Conservation (phyloP, 2,329 filamentous ascomycete species). For the Hymenoscyphus infarciens region DNA sequence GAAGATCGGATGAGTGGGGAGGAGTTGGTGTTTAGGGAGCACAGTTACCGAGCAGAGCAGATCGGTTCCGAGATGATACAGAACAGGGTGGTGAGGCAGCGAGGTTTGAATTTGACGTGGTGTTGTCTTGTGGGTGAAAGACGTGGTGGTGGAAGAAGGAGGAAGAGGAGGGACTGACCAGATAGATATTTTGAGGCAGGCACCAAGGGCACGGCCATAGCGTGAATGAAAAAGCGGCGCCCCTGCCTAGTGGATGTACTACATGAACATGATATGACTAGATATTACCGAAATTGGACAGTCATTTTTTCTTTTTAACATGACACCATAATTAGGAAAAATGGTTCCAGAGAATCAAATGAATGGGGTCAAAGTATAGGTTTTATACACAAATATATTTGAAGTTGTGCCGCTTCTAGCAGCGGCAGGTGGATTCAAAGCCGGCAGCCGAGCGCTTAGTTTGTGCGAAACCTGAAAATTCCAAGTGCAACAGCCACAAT, state of each 20-base stretch:
- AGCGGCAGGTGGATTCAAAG: not conserved
- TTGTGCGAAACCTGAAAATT: not conserved
- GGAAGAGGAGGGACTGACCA: not conserved
- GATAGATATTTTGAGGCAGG: not conserved
- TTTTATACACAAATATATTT: no score
- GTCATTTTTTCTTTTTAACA: no score
- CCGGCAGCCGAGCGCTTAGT: not conserved
- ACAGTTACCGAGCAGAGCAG: not conserved
- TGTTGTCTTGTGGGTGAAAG: conserved; percentile 9
- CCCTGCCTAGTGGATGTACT: not conserved
- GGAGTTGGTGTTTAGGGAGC: not conserved
- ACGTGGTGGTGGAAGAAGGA: conserved; percentile 10
- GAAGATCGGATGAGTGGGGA: not conserved
- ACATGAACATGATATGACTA: not conserved
- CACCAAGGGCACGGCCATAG: not conserved
- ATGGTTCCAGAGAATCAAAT: no score
- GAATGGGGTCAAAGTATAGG: no score
- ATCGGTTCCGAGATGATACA: conserved; percentile 1
- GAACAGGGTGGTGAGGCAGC: not conserved
- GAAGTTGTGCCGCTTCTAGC: not conserved
- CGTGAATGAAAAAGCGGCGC: not conserved
- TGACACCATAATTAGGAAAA: no score
- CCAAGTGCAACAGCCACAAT: not conserved
- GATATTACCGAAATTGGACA: no score
- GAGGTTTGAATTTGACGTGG: not conserved